phyloP scores from a whole-genome alignment of 345 rosid species.

The Rhizophora apiculata region DNA sequence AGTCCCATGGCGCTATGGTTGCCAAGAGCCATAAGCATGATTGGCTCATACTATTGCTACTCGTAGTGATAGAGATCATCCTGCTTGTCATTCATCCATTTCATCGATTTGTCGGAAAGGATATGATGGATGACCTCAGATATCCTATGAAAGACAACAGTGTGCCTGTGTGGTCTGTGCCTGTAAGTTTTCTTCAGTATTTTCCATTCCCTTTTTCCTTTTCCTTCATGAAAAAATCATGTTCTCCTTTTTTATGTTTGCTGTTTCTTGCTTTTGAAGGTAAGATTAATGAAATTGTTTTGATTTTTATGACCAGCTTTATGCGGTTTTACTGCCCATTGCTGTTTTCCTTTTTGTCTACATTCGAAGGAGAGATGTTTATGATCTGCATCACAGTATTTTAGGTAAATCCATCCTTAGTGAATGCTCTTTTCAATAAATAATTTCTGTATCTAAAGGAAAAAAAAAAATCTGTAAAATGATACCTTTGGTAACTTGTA shows the following conservation, averaged over 20 bases:
- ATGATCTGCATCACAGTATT: conserved; percentile 76
- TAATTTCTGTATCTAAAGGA: too few species aligned
- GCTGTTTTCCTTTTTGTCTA: conserved; percentile 47
- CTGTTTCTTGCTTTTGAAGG: background rate
- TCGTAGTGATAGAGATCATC: conserved; percentile 37
- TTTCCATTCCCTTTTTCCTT: background rate
- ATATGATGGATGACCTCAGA: conserved; percentile 76
- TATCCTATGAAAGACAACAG: conserved; percentile 71
- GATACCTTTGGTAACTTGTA: background rate
- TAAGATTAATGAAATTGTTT: background rate
- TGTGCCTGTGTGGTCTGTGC: conserved; percentile 72
- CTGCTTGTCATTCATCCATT: conserved; percentile 61
- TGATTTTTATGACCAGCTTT: conserved; percentile 30
- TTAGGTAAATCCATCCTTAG: conserved; percentile 41
- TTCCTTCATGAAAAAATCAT: background rate
- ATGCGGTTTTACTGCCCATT: conserved; percentile 64
- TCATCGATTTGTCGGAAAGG: conserved; percentile 66
- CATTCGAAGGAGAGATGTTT: conserved; percentile 49
- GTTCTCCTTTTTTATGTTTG: too few species aligned
- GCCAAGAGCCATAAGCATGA: conserved; percentile 61
- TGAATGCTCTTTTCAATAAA: background rate
- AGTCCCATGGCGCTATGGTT: conserved; percentile 55
- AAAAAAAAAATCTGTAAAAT: background rate
- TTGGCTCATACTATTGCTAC: conserved; percentile 69
- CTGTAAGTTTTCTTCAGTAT: conserved; percentile 33